Conservation (phyloP, 2,329 filamentous ascomycete species). For the Xylaria sp. region DNA sequence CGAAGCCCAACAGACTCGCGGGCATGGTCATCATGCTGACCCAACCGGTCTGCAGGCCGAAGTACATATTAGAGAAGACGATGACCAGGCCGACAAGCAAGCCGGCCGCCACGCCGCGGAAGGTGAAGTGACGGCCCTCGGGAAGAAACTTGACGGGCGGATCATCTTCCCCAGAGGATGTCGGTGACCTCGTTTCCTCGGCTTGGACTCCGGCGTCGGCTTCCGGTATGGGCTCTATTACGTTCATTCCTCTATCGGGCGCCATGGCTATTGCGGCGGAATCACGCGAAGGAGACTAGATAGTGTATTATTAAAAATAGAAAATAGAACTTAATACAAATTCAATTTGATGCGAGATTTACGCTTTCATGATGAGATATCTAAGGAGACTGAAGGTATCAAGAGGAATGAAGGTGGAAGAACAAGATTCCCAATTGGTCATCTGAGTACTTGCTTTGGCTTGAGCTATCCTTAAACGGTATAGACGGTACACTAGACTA, state of each 20-base stretch:
- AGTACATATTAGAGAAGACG: conserved; percentile 98
- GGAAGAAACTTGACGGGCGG: conserved; percentile 44
- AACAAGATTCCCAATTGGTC: conserved; percentile 21
- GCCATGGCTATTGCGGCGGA: conserved; percentile 36
- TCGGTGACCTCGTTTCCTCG: conserved; percentile 19
- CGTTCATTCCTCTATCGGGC: conserved; percentile 43
- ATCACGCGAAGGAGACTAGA: neutral
- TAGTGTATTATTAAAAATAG: neutral
- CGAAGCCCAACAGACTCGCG: conserved; percentile 91
- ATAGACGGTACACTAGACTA: neutral
- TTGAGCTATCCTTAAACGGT: neutral
- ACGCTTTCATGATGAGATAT: conserved; percentile 7
- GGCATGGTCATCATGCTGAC: conserved; percentile 95
- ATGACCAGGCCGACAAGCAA: conserved; percentile 88
- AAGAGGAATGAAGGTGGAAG: neutral
- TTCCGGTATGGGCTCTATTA: conserved; percentile 22
- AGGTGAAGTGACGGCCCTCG: conserved; percentile 78
- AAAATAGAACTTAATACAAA: neutral
- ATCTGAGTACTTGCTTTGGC: neutral
- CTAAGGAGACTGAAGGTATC: neutral
- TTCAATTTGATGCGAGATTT: neutral
- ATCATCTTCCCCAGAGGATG: conserved; percentile 22
- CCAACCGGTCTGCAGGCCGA: conserved; percentile 87
- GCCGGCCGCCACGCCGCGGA: conserved; percentile 82
- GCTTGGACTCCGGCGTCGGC: conserved; percentile 19